Evolutionary conservation across 441 rosid species (phyloP).

Genomic region (Manihot esculenta): DNA sequence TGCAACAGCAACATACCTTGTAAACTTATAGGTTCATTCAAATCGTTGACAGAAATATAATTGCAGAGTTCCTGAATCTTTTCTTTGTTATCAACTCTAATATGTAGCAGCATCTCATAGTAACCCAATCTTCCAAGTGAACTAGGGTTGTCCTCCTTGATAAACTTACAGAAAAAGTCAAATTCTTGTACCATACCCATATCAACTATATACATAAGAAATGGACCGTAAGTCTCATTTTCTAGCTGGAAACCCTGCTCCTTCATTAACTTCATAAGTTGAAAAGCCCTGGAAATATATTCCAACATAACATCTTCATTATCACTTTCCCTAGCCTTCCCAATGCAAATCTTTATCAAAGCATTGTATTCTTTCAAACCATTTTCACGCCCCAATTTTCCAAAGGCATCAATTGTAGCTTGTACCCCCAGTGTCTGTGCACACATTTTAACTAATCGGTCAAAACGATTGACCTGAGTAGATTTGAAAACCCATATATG

Average conservation of each 20-base stretch:
- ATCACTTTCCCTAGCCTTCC: constrained; percentile 47
- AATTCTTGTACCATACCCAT: constrained; percentile 69
- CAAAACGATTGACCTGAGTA: constrained; percentile 34
- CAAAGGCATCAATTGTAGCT: constrained; percentile 44
- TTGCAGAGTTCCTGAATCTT: constrained; percentile 59
- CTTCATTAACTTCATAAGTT: constrained; percentile 47
- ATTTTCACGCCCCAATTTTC: constrained; percentile 62
- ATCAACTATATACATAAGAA: constrained; percentile 61
- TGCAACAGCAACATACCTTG: constrained; percentile 43
- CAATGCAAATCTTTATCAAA: constrained; percentile 44
- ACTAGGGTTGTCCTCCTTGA: constrained; percentile 43
- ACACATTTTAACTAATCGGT: constrained; percentile 36
- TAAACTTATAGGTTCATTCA: constrained; percentile 35
- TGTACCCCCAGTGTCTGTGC: constrained; percentile 54
- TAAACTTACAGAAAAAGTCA: constrained; percentile 33
- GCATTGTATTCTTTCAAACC: constrained; percentile 64
- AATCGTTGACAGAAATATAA: constrained; percentile 29
- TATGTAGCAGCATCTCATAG: constrained; percentile 80
- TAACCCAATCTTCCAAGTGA: constrained; percentile 58
- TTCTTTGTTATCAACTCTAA: constrained; percentile 43
- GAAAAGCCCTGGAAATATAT: constrained; percentile 43
- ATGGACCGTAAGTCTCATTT: constrained; percentile 62
- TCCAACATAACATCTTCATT: constrained; percentile 48
- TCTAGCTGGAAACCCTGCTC: constrained; percentile 56
- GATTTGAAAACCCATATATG: constrained; percentile 46